Conservation (phyloP, 2,329 filamentous ascomycete genomes). For the Pseudodiploospora longispora region DNA sequence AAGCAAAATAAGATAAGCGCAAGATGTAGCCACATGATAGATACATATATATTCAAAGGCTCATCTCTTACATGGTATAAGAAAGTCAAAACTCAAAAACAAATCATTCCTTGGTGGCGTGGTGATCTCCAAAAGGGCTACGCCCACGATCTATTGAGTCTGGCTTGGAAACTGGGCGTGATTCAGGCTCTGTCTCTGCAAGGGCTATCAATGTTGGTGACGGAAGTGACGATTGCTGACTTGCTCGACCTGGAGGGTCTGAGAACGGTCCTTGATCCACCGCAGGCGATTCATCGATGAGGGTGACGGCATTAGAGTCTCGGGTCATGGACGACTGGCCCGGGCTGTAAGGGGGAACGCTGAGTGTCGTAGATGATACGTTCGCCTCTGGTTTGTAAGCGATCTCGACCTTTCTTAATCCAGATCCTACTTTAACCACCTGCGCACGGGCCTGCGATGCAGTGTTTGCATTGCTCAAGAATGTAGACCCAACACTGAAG, state of each 20-base stretch:
- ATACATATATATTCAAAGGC: no score
- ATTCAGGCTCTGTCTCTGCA: not conserved
- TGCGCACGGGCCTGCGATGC: conserved; percentile 50
- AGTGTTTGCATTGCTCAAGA: conserved; percentile 57
- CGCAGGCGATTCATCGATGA: conserved; percentile 38
- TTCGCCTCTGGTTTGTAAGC: conserved; percentile 30
- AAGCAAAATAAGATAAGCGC: not conserved
- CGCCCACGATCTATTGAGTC: conserved; percentile 21
- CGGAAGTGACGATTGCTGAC: conserved; percentile 6
- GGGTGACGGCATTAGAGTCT: conserved; percentile 29
- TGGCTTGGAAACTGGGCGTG: conserved; percentile 16
- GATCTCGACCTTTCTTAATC: conserved; percentile 37
- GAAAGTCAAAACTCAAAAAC: not conserved
- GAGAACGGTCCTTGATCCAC: conserved; percentile 52
- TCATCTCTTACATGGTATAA: no score
- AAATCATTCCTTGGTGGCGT: conserved; percentile 43
- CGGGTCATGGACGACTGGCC: conserved; percentile 12
- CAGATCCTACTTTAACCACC: conserved; percentile 47
- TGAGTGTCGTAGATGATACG: conserved; percentile 14
- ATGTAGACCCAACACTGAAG: conserved; percentile 61
- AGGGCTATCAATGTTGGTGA: not conserved
- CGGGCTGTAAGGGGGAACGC: not conserved
- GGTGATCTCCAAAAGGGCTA: conserved; percentile 51
- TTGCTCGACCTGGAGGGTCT: conserved; percentile 38
- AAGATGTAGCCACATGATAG: no score